Conservation (phyloP, 768 basidiomycete genomes). For the Cystofilobasidium bisporidii region DNA sequence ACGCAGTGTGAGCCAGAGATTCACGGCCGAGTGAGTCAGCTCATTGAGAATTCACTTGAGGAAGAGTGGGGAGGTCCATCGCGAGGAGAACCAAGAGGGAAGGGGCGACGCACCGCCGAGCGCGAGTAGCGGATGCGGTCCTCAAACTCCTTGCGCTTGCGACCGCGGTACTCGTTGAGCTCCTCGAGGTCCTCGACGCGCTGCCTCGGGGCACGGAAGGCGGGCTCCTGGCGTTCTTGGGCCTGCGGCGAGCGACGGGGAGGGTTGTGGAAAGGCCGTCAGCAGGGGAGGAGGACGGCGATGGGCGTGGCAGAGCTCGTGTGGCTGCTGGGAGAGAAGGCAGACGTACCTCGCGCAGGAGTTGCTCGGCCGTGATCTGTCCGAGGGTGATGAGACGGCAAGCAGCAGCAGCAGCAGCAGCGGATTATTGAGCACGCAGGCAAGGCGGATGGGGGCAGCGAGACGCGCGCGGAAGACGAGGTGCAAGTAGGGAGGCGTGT, state of each 20-base stretch:
- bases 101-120: constrained; percentile 35
- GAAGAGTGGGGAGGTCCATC: not conserved
- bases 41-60: no score
- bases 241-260: constrained; percentile 48
- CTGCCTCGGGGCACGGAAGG: constrained; percentile 85
- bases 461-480: no score
- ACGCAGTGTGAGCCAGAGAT: no score
- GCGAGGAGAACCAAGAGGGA: not conserved
- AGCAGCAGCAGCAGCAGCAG: constrained; percentile 10
- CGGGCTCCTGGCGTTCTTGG: constrained; percentile 91
- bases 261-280: not conserved
- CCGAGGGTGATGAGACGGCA: not conserved
- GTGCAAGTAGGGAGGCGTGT: not conserved
- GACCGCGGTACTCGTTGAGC: constrained; percentile 65
- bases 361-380: constrained; percentile 95
- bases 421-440: no score
- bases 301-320: no score
- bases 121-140: constrained; percentile 52
- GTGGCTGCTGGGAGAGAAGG: not conserved
- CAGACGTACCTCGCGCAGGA: constrained; percentile 75
- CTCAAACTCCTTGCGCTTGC: constrained; percentile 81
- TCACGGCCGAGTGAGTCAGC: no score
- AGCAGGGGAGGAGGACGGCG: not conserved
- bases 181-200: constrained; percentile 91
- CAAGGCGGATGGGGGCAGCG: no score